phyloP scores from a whole-genome alignment of 441 rosid genomes.

The Mallotus repandus region DNA sequence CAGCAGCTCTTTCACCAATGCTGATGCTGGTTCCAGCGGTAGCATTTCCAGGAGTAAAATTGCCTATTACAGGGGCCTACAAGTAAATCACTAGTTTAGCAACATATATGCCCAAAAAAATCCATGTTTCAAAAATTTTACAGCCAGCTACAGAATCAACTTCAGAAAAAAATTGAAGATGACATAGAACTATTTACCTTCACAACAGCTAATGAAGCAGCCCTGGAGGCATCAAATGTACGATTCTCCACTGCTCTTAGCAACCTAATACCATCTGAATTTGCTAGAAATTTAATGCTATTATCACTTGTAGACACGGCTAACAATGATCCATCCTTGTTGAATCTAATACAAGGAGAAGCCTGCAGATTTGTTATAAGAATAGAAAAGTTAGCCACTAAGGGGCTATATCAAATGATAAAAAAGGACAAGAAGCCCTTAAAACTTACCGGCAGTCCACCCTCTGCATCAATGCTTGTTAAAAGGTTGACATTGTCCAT shows the following conservation, averaged over 20 bases:
- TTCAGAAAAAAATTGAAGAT: neutral
- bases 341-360: slow-evolving; percentile 74
- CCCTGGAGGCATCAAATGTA: slow-evolving; percentile 62
- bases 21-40: slow-evolving; percentile 51
- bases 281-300: slow-evolving; percentile 70
- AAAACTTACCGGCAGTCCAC: slow-evolving; percentile 61
- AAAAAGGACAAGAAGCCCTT: neutral
- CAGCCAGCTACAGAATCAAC: neutral
- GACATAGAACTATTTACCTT: slow-evolving; percentile 45
- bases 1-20: slow-evolving; percentile 51
- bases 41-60: slow-evolving; percentile 51
- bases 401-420: slow-evolving; percentile 12
- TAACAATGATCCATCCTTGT: slow-evolving; percentile 72
- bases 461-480: slow-evolving; percentile 61
- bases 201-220: slow-evolving; percentile 48
- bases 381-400: slow-evolving; percentile 15
- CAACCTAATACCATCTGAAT: slow-evolving; percentile 67
- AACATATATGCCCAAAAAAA: neutral
- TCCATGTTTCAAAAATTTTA: neutral
- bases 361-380: slow-evolving; percentile 46
- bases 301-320: slow-evolving; percentile 83
- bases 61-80: slow-evolving; percentile 53
- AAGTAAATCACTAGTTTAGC: slow-evolving; percentile 14
- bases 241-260: slow-evolving; percentile 61
- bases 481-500: slow-evolving; percentile 55